Percentiles rank a stretch among this genome's conserved stretches.
Conservation (phyloP, 164 flowering plant genomes). For the Protea cynaroides region DNA sequence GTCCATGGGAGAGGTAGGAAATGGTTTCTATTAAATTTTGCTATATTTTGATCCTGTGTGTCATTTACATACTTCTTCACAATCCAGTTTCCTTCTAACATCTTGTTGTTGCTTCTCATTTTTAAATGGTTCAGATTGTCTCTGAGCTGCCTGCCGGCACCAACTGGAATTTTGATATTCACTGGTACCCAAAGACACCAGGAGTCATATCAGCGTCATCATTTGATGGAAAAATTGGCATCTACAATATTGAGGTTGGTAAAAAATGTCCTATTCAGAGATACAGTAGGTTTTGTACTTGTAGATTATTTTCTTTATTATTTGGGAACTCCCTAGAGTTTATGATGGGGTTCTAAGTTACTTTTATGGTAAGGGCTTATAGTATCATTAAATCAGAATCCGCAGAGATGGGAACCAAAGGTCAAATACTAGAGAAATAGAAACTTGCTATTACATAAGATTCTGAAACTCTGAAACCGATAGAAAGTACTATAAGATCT, state of each 20-base stretch:
- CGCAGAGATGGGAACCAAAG: too few species aligned
- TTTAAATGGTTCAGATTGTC: conserved; percentile 50
- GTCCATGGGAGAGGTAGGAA: conserved; percentile 61
- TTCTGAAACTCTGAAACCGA: too few species aligned
- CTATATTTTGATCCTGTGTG: too few species aligned
- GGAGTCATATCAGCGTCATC: conserved; percentile 96
- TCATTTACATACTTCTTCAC: not conserved
- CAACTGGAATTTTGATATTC: conserved; percentile 95
- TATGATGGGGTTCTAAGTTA: not conserved
- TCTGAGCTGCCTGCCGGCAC: conserved; percentile 83
- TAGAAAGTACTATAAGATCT: too few species aligned
- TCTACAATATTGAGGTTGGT: conserved; percentile 87
- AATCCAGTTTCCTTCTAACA: not conserved
- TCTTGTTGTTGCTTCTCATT: conserved; percentile 2
- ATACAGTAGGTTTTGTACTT: too few species aligned
- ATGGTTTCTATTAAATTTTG: not conserved
- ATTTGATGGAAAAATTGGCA: conserved; percentile 94
- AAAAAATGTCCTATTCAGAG: too few species aligned
- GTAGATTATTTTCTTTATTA: not conserved
- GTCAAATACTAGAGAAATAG: too few species aligned
- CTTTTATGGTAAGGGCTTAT: too few species aligned
- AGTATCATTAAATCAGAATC: too few species aligned
- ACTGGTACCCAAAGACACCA: conserved; percentile 94
- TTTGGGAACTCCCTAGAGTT: not conserved
- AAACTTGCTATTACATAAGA: too few species aligned